These are phyloP conservation scores for Haplosporangium sp. DNA, from an alignment of 371 early-diverging fungal species.

Conservation along the genomic window DNA sequence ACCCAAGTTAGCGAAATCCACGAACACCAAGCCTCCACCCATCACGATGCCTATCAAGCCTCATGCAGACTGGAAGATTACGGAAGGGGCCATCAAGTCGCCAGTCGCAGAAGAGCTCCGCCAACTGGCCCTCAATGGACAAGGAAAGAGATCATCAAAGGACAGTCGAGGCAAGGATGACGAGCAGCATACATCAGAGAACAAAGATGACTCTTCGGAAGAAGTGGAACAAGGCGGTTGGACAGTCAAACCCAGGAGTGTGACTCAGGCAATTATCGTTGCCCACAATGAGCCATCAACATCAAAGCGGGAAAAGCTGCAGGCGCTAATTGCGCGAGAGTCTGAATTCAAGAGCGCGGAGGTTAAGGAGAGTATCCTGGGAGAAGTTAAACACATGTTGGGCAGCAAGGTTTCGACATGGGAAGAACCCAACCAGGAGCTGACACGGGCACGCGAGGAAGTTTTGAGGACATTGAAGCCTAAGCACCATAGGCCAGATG, in stretches of 20 bases:
- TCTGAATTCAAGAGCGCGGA: slow-evolving; percentile 56
- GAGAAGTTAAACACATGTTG: slow-evolving; percentile 44
- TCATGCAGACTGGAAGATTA: slow-evolving; percentile 35
- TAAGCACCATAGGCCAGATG: slow-evolving; percentile 71
- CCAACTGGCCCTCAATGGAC: slow-evolving; percentile 18
- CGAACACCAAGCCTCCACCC: slow-evolving; percentile 12
- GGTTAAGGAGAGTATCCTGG: slow-evolving; percentile 59
- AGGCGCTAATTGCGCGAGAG: slow-evolving; percentile 64
- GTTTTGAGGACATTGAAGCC: slow-evolving; percentile 61
- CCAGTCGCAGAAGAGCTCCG: slow-evolving; percentile 40
- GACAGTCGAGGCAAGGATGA: slow-evolving; percentile 52
- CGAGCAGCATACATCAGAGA: slow-evolving; percentile 17
- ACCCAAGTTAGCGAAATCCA: not conserved
- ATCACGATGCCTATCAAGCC: slow-evolving; percentile 21
- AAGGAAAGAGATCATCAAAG: slow-evolving; percentile 30
- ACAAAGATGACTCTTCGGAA: slow-evolving; percentile 13
- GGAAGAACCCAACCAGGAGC: slow-evolving; percentile 40
- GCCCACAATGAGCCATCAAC: slow-evolving; percentile 62
- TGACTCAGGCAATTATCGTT: slow-evolving; percentile 61
- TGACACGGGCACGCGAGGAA: slow-evolving; percentile 51
- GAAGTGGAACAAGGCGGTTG: slow-evolving; percentile 57
- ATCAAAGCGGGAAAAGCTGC: slow-evolving; percentile 66
- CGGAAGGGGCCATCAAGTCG: slow-evolving; percentile 26
- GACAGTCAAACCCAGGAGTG: slow-evolving; percentile 53
- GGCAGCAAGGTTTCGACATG: slow-evolving; percentile 51